Base-by-base conservation (phyloP, 768 basidiomycete genomes). In the Termitomyces sp. region DNA sequence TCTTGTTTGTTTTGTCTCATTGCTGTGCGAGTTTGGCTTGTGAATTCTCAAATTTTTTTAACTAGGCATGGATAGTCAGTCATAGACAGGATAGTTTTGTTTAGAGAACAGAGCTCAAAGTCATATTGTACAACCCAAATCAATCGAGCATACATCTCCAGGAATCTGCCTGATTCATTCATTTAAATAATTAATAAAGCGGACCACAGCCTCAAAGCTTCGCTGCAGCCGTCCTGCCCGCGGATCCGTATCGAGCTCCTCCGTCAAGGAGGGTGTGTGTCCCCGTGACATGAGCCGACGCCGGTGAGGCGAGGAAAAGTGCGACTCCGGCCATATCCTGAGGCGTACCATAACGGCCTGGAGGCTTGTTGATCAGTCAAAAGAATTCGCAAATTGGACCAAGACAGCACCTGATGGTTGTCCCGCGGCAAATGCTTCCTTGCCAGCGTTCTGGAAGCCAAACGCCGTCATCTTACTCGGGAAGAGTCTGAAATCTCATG, bases 391-490 rank as follows among this genome's bases (percentile, higher is more conserved):
- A 14, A 43, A 47, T 55, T 41, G 44, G 43, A 52, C 41, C 7
- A 54, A 45, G 26, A 30, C n/a, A 60, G 13, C 63, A 85, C 89
- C 87, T 65, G 84, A 84, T 24, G 89, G 90, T 58, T 91, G 88
- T 18, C 63, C 66, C 1, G 74, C 66, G 40, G 74, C 76, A 58
- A 89, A 79, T 8, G 64, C 71, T 24, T 80, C 78, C 26, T 80
- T 78, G 7, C 87, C 85, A 3, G 70, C 70, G 2, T 67, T 76
- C 62, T 82, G 80, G 62, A 90, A 72, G 3, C 84, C 87, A 51
- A 75, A 90, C 0, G 87, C 83, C 1, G 91, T 92, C 90, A 94
- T 92, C 73, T 87, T 91, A 47, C 87, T 88, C 0, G 88, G 89
- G 73, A 90, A 94, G 13, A 91, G 71, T 1, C 87, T 87, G 52